These are phyloP conservation scores for Malassezia slooffiae DNA, from an alignment of 1,284 basidiomycete genomes.

Conservation along the genomic window DNA sequence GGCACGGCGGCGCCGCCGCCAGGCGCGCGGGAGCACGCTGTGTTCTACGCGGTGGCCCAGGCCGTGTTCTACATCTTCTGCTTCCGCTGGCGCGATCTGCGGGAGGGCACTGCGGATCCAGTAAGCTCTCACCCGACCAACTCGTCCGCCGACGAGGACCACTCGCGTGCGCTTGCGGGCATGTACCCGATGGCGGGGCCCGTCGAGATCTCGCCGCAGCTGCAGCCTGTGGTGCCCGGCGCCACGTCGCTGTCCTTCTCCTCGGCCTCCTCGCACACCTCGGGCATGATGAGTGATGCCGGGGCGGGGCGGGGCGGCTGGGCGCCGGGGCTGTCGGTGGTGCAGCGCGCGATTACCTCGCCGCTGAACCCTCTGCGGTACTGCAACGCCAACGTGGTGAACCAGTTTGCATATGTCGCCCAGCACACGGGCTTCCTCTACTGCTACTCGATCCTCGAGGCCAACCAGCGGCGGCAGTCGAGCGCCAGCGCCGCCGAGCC, in stretches of 20 bases:
- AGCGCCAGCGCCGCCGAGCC: slow-evolving; percentile 15
- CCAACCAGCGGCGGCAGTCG: slow-evolving; percentile 51
- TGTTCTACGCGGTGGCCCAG: slow-evolving; percentile 87
- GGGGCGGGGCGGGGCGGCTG: slow-evolving; percentile 52
- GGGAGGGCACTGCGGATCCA: slow-evolving; percentile 23
- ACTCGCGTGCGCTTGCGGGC: slow-evolving; percentile 6
- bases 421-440: slow-evolving; percentile 85
- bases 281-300: no score
- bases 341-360: slow-evolving; percentile 71
- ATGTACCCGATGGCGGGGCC: slow-evolving; percentile 11
- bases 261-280: slow-evolving; percentile 13
- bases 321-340: slow-evolving; percentile 68
- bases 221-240: slow-evolving; percentile 2
- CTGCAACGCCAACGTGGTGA: slow-evolving; percentile 74
- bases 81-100: slow-evolving; percentile 85
- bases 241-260: slow-evolving; percentile 8
- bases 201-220: slow-evolving; percentile 14
- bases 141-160: slow-evolving; percentile 17
- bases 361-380: slow-evolving; percentile 68
- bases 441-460: slow-evolving; percentile 84
- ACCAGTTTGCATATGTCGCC: slow-evolving; percentile 87
- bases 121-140: not conserved
- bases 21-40: slow-evolving; percentile 28
- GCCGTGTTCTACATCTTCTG: slow-evolving; percentile 95
- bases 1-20: slow-evolving; percentile 20